Evolutionary conservation across 1,284 basidiomycete species (phyloP).

Genomic region (Sparassis latifolia): DNA sequence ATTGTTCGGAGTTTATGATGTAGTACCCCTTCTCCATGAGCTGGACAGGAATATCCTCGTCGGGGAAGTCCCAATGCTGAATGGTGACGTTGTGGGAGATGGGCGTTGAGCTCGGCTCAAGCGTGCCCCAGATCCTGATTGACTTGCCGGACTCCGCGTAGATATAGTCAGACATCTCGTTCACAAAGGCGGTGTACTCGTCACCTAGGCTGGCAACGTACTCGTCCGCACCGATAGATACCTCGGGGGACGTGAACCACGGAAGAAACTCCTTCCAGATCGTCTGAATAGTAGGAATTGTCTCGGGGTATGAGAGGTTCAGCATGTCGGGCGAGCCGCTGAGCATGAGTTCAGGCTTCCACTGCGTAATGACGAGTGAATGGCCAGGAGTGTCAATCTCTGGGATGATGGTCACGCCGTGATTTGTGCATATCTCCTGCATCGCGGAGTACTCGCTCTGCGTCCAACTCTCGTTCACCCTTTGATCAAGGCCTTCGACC

Average conservation of each 20-base stretch:
- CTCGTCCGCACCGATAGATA: conserved; percentile 29
- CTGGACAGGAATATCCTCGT: conserved; percentile 23
- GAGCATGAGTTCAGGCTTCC: conserved; percentile 33
- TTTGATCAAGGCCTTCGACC: conserved; percentile 22
- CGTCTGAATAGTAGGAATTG: conserved; percentile 24
- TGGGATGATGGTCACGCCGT: conserved; percentile 26
- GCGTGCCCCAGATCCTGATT: conserved; percentile 29
- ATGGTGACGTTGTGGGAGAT: conserved; percentile 28
- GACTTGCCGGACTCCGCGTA: conserved; percentile 17
- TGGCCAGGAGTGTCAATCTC: conserved; percentile 34
- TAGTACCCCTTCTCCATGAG: conserved; percentile 24
- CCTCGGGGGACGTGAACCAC: conserved; percentile 24
- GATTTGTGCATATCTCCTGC: conserved; percentile 15
- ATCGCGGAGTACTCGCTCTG: conserved; percentile 14
- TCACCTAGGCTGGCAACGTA: conserved; percentile 27
- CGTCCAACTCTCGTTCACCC: conserved; percentile 29
- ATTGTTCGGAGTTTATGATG: conserved; percentile 27
- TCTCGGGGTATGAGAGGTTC: conserved; percentile 27
- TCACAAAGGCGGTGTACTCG: conserved; percentile 29
- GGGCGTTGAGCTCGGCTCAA: conserved; percentile 24
- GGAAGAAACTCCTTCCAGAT: conserved; percentile 29
- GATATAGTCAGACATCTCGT: conserved; percentile 25
- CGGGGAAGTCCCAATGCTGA: conserved; percentile 34
- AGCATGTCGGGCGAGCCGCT: conserved; percentile 24
- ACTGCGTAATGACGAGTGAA: conserved; percentile 32